A percentile compares a stretch with the other conserved stretches of the same genome.
Conservation (phyloP, 2,329 filamentous ascomycete species). For the Colletotrichum orchidophilum region DNA sequence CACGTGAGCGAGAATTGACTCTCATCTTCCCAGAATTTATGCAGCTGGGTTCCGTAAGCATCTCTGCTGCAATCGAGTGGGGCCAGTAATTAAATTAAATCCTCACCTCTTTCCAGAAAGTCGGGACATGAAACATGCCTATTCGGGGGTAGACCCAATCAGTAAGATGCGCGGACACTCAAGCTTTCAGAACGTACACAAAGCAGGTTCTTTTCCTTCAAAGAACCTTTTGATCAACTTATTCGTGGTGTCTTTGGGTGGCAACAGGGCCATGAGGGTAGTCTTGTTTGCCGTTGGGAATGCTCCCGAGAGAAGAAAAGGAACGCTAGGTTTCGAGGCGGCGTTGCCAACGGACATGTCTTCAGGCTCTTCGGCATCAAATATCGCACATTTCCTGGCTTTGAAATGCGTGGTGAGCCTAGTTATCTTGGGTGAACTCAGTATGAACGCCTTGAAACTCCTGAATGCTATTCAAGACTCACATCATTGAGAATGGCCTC, state of each 20-base stretch:
- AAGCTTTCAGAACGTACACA: constrained; percentile 19
- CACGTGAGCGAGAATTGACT: constrained; percentile 36
- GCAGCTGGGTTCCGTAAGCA: constrained; percentile 35
- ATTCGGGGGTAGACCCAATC: not conserved
- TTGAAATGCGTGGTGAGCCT: constrained; percentile 37
- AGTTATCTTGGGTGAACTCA: constrained; percentile 34
- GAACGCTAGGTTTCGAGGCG: constrained; percentile 30
- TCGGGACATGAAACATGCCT: constrained; percentile 44
- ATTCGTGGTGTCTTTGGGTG: constrained; percentile 37
- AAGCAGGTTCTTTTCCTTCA: constrained; percentile 39
- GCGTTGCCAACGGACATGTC: constrained; percentile 31
- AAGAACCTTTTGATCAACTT: constrained; percentile 42
- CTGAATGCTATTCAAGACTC: not conserved
- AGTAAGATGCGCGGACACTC: not conserved
- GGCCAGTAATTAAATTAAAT: not conserved
- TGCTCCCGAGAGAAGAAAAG: constrained; percentile 38
- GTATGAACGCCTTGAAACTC: not conserved
- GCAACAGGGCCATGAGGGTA: constrained; percentile 37
- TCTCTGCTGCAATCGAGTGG: not conserved
- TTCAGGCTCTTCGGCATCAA: constrained; percentile 35
- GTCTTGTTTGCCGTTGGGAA: constrained; percentile 34
- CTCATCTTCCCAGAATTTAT: constrained; percentile 42
- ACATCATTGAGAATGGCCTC: constrained; percentile 44
- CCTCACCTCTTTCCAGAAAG: constrained; percentile 36
- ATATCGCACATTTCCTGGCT: constrained; percentile 18